A percentile compares a stretch with the other conserved stretches of the same genome.
These are phyloP conservation scores for Acacia crassicarpa DNA, from an alignment of 306 rosid genomes.

Conservation along the genomic window DNA sequence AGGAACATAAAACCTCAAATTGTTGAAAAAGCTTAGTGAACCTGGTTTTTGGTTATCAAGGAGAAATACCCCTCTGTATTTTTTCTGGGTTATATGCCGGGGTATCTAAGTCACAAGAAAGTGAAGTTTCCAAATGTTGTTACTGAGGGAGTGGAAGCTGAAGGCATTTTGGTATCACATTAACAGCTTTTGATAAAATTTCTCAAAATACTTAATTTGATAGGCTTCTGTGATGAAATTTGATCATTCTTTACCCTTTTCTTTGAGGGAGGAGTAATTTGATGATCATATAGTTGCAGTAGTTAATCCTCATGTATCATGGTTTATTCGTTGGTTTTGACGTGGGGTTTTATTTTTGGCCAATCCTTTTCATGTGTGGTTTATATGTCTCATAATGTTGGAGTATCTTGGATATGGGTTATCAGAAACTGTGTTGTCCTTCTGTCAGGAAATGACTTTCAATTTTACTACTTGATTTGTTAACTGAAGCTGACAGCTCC, in stretches of 20 bases:
- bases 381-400: too few species aligned
- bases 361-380: too few species aligned
- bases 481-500: neutral
- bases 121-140: neutral
- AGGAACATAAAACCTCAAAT: neutral
- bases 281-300: neutral
- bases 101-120: too few species aligned
- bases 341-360: too few species aligned
- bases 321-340: neutral
- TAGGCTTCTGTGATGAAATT: neutral
- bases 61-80: neutral
- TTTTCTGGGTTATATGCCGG: too few species aligned
- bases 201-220: too few species aligned
- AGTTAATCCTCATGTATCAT: neutral
- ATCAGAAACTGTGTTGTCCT: too few species aligned
- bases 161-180: too few species aligned
- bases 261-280: neutral
- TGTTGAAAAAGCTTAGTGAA: neutral
- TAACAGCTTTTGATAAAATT: too few species aligned
- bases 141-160: neutral
- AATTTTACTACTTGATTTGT: too few species aligned
- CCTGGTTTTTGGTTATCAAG: neutral
- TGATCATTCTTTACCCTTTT: neutral
- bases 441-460: too few species aligned
- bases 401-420: too few species aligned